Conservation (phyloP, 176 grass and related monocot genomes). For the Alloteropsis semialata region DNA sequence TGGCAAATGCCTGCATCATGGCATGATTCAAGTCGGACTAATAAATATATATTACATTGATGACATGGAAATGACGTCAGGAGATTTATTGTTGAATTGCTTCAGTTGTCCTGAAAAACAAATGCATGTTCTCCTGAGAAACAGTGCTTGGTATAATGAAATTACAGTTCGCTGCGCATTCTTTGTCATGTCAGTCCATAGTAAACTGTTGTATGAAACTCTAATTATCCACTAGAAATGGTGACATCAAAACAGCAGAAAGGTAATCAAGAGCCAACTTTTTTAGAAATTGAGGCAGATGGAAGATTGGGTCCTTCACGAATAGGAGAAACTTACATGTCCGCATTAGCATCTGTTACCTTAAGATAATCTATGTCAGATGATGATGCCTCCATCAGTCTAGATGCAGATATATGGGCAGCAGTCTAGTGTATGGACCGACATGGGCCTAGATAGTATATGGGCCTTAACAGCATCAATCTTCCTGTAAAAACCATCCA, state of each 20-base stretch:
- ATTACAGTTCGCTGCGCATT: background rate
- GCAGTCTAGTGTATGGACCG: too few relatives aligned
- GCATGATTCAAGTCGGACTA: background rate
- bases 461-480: too few relatives aligned
- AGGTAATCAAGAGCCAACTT: background rate
- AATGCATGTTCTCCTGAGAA: too few relatives aligned
- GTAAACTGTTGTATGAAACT: conserved; percentile 7
- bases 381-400: too few relatives aligned
- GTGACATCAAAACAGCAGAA: background rate
- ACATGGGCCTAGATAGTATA: too few relatives aligned
- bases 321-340: conserved; percentile 67
- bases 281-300: conserved; percentile 11
- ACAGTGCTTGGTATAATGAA: background rate
- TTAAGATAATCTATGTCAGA: too few relatives aligned
- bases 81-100: background rate
- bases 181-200: background rate
- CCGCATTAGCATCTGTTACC: conserved; percentile 91
- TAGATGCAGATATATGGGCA: too few relatives aligned
- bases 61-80: background rate
- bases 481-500: conserved; percentile 83
- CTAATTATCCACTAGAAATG: background rate
- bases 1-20: background rate
- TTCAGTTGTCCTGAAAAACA: background rate
- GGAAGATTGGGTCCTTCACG: background rate
- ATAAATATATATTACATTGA: background rate